Evolutionary conservation across 1,284 basidiomycete species (phyloP), one percentile per base, ranked within the genome.

Genomic region (Malassezia cuniculi): DNA sequence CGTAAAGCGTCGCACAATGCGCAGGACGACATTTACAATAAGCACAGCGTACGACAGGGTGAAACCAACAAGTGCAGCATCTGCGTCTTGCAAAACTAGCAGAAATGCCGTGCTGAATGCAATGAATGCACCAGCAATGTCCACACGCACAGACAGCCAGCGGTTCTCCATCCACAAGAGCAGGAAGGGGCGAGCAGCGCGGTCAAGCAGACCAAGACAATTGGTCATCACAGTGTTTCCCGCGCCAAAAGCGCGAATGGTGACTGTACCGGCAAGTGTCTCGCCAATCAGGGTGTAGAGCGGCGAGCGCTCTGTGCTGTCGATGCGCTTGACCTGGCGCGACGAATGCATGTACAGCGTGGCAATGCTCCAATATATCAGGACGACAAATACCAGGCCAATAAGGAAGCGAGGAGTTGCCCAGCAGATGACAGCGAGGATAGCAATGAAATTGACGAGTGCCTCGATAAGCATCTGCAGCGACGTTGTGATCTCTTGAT

Each of bases 171-270:
- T 81, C 22, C 86, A 70, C 32, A 68, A 48, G 34, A 57, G 65
- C 46, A 59, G 56, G 41, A 61, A 68, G 3, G 60, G 57, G 8
- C 60, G 49, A 37, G 60, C 57, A 34, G 74, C 73, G 39, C 81
- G 74, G 44, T 68, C 66, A 19, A 68, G 50, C 27, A 66, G 41
- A 8, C 55, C 44, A 32, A 68, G 47, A 34, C 59, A 62, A 3
- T 33, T n/a, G 41, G 60, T 54, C 21, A 60, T 49, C 54, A 86
- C 73, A 71, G 90, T 87, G n/a, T 76, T 72, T 27, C 71, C 70
- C 1, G 77, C 80, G 4, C 79, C 80, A 69, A 85, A 90, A 0
- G 85, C 85, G 36, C 85, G 76, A 19, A 89, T 81, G 8, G 81
- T 81, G 27, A 82, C 70, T 31, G 85, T 79, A 20, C 82, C 82